Percentiles rank a stretch among this genome's conserved stretches.
Conservation (phyloP, 108 stramenopile species). For the Nannochloropsis gaditana region DNA sequence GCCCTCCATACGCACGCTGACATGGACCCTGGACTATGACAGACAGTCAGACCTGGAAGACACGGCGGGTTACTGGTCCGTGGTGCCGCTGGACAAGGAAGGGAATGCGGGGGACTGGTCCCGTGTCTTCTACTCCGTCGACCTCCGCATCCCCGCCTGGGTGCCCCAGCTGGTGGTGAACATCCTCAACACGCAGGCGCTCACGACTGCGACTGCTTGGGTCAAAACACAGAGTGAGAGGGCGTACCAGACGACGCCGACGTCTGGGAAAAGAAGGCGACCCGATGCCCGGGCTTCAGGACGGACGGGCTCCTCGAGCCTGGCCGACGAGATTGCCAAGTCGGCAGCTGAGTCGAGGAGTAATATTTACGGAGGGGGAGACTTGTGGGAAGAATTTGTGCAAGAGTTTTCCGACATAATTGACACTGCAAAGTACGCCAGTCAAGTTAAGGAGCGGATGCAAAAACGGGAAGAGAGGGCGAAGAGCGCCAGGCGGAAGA, state of each 20-base stretch:
- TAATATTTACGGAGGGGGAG: not conserved
- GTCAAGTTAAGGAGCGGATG: not conserved
- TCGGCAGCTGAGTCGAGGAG: not conserved
- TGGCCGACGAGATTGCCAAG: not conserved
- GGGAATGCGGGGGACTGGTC: conserved; percentile 28
- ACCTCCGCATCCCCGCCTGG: conserved; percentile 37
- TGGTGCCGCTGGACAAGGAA: conserved; percentile 22
- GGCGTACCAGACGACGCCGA: not conserved
- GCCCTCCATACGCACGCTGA: conserved; percentile 26
- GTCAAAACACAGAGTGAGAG: not conserved
- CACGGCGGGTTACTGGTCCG: conserved; percentile 48
- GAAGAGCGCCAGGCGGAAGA: not conserved
- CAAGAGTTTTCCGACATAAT: not conserved
- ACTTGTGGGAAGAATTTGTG: not conserved
- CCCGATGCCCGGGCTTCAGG: not conserved
- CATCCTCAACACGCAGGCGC: conserved; percentile 40
- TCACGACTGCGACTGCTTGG: conserved; percentile 21
- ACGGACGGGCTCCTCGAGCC: not conserved
- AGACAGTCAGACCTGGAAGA: conserved; percentile 34
- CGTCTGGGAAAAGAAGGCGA: too few relatives aligned
- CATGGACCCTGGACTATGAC: conserved; percentile 50
- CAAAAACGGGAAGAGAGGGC: not conserved
- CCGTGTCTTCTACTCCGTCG: conserved; percentile 40
- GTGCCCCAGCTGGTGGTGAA: conserved; percentile 37
- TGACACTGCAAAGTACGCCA: not conserved